These are phyloP conservation scores for Sanghuangporus sanghuang DNA, from an alignment of 1,284 basidiomycete species.

Conservation along the genomic window DNA sequence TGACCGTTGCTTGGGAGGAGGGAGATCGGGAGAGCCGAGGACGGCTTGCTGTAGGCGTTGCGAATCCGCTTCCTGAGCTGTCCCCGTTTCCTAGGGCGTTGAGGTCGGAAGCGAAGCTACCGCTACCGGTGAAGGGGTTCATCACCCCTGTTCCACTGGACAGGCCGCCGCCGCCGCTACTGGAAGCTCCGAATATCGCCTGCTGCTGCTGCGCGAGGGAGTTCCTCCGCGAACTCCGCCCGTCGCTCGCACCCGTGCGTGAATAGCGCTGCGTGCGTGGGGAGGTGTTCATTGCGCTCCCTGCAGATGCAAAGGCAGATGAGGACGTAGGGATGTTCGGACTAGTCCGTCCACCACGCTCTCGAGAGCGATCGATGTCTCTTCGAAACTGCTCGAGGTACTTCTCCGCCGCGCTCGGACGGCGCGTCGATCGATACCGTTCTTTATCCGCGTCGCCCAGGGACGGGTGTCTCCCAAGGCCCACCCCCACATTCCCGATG, in stretches of 20 bases:
- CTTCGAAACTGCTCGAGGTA: slow-evolving; percentile 31
- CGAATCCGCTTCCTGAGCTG: slow-evolving; percentile 14
- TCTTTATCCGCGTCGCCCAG: slow-evolving; percentile 12
- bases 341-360: background rate
- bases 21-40: slow-evolving; percentile 42
- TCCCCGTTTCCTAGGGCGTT: slow-evolving; percentile 1
- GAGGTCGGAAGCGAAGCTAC: background rate
- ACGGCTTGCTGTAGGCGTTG: slow-evolving; percentile 29
- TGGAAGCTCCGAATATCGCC: background rate
- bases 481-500: slow-evolving; percentile 12
- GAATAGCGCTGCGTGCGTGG: slow-evolving; percentile 9
- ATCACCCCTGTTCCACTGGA: background rate
- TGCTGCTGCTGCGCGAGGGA: slow-evolving; percentile 5
- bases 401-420: slow-evolving; percentile 31
- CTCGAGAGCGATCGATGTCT: slow-evolving; percentile 14
- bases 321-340: too few relatives aligned
- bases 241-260: background rate
- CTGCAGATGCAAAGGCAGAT: too few relatives aligned
- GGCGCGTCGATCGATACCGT: slow-evolving; percentile 14
- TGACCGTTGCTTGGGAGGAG: slow-evolving; percentile 30
- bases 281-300: background rate
- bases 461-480: slow-evolving; percentile 22
- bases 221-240: background rate
- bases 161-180: background rate
- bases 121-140: background rate